These are phyloP conservation scores for Diddensiella caesifluorescens DNA, from an alignment of 805 yeast genomes.

Conservation along the genomic window DNA sequence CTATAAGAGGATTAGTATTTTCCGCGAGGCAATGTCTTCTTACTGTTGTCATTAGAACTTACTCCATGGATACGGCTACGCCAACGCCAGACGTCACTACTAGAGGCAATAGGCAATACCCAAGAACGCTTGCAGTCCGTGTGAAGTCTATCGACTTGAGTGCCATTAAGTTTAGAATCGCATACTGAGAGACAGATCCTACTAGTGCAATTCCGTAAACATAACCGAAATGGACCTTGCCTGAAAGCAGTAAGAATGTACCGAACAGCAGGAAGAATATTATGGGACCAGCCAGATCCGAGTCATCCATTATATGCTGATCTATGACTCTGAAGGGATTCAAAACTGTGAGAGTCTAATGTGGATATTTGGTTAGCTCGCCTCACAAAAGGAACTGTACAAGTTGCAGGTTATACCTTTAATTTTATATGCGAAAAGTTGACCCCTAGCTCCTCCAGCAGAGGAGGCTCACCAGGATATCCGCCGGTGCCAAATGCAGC, in stretches of 20 bases:
- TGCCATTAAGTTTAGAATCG: slow-evolving; percentile 83
- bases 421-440: slow-evolving; percentile 81
- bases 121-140: slow-evolving; percentile 85
- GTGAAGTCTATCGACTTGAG: slow-evolving; percentile 39
- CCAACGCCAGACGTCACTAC: slow-evolving; percentile 72
- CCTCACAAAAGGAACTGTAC: neutral
- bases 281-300: slow-evolving; percentile 94
- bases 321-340: slow-evolving; percentile 66
- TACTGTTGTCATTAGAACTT: slow-evolving; percentile 6
- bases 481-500: slow-evolving; percentile 94
- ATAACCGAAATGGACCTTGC: slow-evolving; percentile 95
- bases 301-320: slow-evolving; percentile 75
- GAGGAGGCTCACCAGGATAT: slow-evolving; percentile 90
- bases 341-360: slow-evolving; percentile 77
- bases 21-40: neutral
- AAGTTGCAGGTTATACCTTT: slow-evolving; percentile 28
- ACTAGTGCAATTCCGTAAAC: slow-evolving; percentile 93
- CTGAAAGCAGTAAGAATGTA: slow-evolving; percentile 68
- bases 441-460: slow-evolving; percentile 88
- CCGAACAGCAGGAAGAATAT: slow-evolving; percentile 86
- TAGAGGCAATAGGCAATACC: slow-evolving; percentile 88
- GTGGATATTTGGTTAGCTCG: slow-evolving; percentile 6
- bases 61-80: slow-evolving; percentile 59
- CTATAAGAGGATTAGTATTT: slow-evolving; percentile 10
- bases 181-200: slow-evolving; percentile 81